Conservation (phyloP, 768 basidiomycete species). For the Russula vinacea region DNA sequence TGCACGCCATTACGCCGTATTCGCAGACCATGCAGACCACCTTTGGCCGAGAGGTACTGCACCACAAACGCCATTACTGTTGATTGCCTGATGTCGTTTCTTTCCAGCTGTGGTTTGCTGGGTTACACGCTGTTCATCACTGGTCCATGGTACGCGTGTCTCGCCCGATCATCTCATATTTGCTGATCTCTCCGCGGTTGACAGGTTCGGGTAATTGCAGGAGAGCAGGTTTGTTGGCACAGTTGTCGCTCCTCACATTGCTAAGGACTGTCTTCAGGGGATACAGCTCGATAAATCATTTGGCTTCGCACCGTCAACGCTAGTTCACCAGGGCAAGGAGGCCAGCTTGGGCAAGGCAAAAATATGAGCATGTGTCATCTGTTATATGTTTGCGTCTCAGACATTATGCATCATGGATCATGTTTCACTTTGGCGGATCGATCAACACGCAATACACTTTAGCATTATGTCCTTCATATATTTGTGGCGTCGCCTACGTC, state of each 20-base stretch:
- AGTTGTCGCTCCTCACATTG: not conserved
- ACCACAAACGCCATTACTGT: not conserved
- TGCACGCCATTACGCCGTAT: constrained; percentile 80
- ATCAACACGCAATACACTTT: not conserved
- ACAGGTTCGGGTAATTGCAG: constrained; percentile 78
- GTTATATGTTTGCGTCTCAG: not conserved
- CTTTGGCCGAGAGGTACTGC: constrained; percentile 71
- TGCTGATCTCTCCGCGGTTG: constrained; percentile 13
- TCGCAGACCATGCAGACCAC: constrained; percentile 73
- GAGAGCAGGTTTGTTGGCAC: constrained; percentile 61
- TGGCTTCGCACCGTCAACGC: constrained; percentile 82
- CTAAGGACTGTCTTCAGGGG: constrained; percentile 42
- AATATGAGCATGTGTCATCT: constrained; percentile 40
- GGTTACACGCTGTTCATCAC: constrained; percentile 82
- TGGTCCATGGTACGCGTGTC: constrained; percentile 73
- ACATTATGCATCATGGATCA: not conserved
- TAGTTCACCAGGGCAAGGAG: constrained; percentile 69
- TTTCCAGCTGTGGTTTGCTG: constrained; percentile 77
- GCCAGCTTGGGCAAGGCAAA: constrained; percentile 64
- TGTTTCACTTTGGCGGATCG: not conserved
- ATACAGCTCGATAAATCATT: constrained; percentile 71
- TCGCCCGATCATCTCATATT: constrained; percentile 7
- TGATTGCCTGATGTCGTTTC: not conserved
- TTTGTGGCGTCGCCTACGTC: not conserved
- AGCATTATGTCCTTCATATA: not conserved